Evolutionary conservation across 2,329 filamentous ascomycete species (phyloP).

Genomic region (Ciborinia camelliae): DNA sequence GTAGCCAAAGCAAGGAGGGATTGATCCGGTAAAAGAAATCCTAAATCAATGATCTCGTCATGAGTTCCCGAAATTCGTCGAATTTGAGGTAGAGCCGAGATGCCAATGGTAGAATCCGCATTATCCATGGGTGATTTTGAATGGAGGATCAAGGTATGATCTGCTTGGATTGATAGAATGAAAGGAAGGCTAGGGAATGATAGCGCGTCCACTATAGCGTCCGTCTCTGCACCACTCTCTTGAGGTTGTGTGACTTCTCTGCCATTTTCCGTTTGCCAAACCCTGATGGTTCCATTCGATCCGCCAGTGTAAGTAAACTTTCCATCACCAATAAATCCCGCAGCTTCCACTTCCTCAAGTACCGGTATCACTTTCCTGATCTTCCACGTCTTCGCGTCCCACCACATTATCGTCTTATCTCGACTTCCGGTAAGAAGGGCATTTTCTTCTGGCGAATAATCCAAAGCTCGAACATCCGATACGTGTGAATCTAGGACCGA

Average conservation of each 20-base stretch:
- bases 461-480: slow-evolving; percentile 84
- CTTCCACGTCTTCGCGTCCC: slow-evolving; percentile 86
- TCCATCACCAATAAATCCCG: slow-evolving; percentile 72
- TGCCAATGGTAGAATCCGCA: slow-evolving; percentile 38
- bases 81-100: slow-evolving; percentile 43
- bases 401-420: slow-evolving; percentile 92
- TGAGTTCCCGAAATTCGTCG: slow-evolving; percentile 91
- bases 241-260: slow-evolving; percentile 78
- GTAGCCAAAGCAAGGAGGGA: slow-evolving; percentile 87
- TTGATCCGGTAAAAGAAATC: slow-evolving; percentile 75
- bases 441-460: slow-evolving; percentile 74
- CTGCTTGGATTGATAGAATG: slow-evolving; percentile 78
- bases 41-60: slow-evolving; percentile 94
- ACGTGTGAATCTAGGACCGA: slow-evolving; percentile 88
- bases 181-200: slow-evolving; percentile 63
- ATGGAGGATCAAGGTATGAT: slow-evolving; percentile 82
- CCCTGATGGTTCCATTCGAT: slow-evolving; percentile 73
- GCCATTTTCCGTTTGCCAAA: slow-evolving; percentile 79
- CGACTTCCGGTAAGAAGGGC: slow-evolving; percentile 78
- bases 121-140: slow-evolving; percentile 47
- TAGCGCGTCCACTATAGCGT: slow-evolving; percentile 69
- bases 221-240: slow-evolving; percentile 54
- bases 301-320: slow-evolving; percentile 78
- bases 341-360: slow-evolving; percentile 79
- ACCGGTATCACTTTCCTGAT: slow-evolving; percentile 75